phyloP scores from a whole-genome alignment of 345 rosid genomes.

The Fremontodendron californicum region DNA sequence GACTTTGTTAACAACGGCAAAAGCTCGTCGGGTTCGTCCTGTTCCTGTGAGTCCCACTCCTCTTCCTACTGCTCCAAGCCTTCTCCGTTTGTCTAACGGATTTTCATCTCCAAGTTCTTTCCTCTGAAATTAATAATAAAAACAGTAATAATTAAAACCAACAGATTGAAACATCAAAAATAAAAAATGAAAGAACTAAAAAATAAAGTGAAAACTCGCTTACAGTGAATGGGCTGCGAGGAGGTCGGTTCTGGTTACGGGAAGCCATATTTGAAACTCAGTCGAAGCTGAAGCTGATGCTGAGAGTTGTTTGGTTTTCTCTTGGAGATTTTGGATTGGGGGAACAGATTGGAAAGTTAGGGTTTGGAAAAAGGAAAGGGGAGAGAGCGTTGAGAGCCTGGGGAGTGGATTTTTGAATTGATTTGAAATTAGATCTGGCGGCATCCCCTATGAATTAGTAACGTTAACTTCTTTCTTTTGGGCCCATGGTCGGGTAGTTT shows the following conservation, averaged over 20 bases:
- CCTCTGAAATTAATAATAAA: slow-evolving; percentile 36
- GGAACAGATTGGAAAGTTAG: slow-evolving; percentile 25
- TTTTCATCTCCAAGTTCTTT: slow-evolving; percentile 43
- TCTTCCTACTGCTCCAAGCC: slow-evolving; percentile 37
- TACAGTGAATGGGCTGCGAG: slow-evolving; percentile 67
- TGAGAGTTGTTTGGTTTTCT: not conserved
- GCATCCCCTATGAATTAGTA: not conserved
- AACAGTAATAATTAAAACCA: not conserved
- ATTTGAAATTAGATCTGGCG: slow-evolving; percentile 40
- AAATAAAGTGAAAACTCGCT: not conserved
- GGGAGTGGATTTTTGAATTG: slow-evolving; percentile 26
- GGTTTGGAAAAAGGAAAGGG: slow-evolving; percentile 15
- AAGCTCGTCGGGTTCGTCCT: slow-evolving; percentile 50
- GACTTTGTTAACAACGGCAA: slow-evolving; percentile 39
- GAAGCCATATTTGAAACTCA: slow-evolving; percentile 40
- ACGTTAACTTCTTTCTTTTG: not conserved
- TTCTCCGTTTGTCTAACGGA: slow-evolving; percentile 65
- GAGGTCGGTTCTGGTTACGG: slow-evolving; percentile 78
- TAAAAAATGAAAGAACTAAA: not conserved
- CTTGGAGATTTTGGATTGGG: not conserved
- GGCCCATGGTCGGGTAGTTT: slow-evolving; percentile 1
- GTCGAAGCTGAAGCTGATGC: not conserved
- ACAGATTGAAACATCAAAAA: not conserved
- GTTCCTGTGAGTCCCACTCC: slow-evolving; percentile 28
- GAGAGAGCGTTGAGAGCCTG: slow-evolving; percentile 5